Base-by-base conservation (phyloP, 495 filamentous ascomycete genomes). In the Amorphotheca resinae region DNA sequence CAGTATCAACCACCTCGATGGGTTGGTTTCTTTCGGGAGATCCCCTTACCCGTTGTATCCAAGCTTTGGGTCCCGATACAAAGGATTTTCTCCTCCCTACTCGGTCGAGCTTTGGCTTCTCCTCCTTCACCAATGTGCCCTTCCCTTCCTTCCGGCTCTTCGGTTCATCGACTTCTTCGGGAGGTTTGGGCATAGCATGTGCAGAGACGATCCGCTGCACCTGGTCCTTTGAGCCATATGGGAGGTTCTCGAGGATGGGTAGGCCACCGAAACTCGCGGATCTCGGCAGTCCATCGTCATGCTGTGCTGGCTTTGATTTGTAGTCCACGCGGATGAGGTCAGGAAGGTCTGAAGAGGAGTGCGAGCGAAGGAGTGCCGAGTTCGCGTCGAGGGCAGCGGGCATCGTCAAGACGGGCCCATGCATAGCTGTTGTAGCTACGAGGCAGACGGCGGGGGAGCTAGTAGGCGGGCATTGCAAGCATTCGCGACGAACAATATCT, bases 41-140 rank as follows among this genome's bases (percentile, higher is more conserved):
- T 20, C 49, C 45, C 42, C 42, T 54, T 14, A 52, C 49, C 44
- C 43, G 46, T 33, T 52, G 46, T 45, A 57, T 57, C 54, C 54
- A 57, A 2, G 54, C 54, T 23, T 57, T 57, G 8, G 54, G 54
- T 23, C 54, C 42, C n/a, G 48, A 34, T 11, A 57, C 54, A 26
- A 57, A 46, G 20, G 51, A 54, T 43, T 52, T 57, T 36, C 45
- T 49, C 38, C 54, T 49, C 4, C 45, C 51, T 9, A 57, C 12
- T 33, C 48, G 22, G 22, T 57, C 54, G 3, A 42, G 33, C 22
- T 45, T 52, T 17, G 48, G 51, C 16, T 22, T 20, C 33, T 51
- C 50, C 33, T 56, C 54, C 35, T 46, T 50, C 14, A 51, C 44
- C 26, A 42, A 22, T 11, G 23, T 32, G 4, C 30, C n/a, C 43